Evolutionary conservation across 2,329 filamentous ascomycete genomes (phyloP), one percentile per base, ranked within the genome.

Genomic region (Aspergillus udagawae): DNA sequence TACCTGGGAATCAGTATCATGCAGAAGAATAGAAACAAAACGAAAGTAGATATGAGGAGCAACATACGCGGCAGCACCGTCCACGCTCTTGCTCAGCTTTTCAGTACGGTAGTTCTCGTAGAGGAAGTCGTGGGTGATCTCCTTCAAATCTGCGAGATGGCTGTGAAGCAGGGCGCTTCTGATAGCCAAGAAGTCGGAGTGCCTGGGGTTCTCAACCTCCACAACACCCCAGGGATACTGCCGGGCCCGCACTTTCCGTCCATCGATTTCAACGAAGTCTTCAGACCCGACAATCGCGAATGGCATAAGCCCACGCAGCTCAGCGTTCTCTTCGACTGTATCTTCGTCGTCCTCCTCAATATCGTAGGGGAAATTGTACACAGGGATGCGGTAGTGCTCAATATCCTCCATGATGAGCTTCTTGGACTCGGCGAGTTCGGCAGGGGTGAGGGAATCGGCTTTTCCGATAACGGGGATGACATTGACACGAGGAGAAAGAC

Each of bases 71-170:
- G 86, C 85, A 78, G 86, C 84, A 79, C 90, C 90, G 76, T 97
- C 92, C 68, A 99, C 94, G 75, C 92, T 97, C 91, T 97, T 99
- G 83, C 91, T 96, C 70, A 99, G 90, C 83, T 97, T 97, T 90
- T 99, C 94, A 73, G 94, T 99, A 91, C 94, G 92, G 85, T 99
- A 99, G 82, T 99, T 99, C 78, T 99, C 94, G 81, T 99, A 99
- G 64, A 99, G 82, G 88, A 99, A 99, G 79, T 99, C 94, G 78
- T 99, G 94, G 53, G 94, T 99, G 74, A 99, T 99, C 79, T 99
- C 94, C 87, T 99, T 99, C 71, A 99, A 81, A 77, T 99, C 94
- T 60, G 94, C 94, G 73, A 99, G 81, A 82, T 99, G 94, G 79
- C 92, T 97, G 84, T 99, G 94, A 61, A 99, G 85, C 56, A 99